Evolutionary conservation across 345 rosid genomes (phyloP).

Genomic region (Eucalyptus cloeziana): DNA sequence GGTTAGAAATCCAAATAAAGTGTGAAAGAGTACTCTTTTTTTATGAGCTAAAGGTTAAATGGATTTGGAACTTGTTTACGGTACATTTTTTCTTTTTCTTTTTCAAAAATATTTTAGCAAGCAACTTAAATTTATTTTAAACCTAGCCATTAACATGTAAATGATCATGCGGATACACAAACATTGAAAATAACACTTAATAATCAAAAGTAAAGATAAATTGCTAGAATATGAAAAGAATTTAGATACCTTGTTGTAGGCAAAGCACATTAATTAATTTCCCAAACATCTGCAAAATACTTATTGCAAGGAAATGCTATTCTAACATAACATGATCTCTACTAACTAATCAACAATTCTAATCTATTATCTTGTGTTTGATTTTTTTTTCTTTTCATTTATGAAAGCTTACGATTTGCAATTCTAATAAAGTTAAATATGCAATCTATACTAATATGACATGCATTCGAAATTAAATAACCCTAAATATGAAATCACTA

Average conservation of each 20-base stretch:
- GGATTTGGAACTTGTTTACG: no score
- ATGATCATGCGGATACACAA: not conserved
- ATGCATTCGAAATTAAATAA: not conserved
- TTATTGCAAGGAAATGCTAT: not conserved
- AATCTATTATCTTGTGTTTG: not conserved
- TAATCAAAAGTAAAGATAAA: no score
- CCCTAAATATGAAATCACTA: not conserved
- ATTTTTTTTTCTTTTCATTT: not conserved
- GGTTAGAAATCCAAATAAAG: no score
- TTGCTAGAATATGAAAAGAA: not conserved
- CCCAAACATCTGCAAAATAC: not conserved
- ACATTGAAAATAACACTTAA: not conserved
- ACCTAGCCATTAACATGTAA: not conserved
- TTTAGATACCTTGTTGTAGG: not conserved
- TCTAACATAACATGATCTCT: not conserved
- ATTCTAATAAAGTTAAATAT: not conserved
- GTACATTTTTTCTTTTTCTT: no score
- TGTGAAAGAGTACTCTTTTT: not conserved
- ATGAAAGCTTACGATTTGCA: not conserved
- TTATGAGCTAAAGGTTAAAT: no score
- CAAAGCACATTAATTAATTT: not conserved
- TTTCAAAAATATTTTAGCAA: not conserved
- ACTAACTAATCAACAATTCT: not conserved
- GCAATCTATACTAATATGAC: not conserved
- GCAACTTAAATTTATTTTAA: not conserved